Evolutionary conservation across 176 grass and related monocot genomes (phyloP).

Genomic region (Phoenix roebelenii): DNA sequence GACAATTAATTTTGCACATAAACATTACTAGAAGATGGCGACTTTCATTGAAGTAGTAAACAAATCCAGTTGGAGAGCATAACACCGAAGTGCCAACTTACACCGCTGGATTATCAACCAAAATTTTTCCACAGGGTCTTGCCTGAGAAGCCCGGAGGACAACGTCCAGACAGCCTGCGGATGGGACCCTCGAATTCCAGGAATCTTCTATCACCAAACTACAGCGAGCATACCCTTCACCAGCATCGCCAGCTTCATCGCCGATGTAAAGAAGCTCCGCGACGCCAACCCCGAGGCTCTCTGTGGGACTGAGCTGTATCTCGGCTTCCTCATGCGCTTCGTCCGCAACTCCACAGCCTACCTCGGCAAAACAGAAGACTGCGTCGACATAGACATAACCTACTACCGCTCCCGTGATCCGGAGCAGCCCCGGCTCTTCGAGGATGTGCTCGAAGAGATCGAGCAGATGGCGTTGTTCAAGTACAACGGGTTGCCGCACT

Average conservation of each 20-base stretch:
- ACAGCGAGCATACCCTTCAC: constrained; percentile 37
- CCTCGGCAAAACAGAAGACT: constrained; percentile 39
- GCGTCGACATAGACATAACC: constrained; percentile 42
- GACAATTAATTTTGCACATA: too few species aligned
- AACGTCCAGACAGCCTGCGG: constrained; percentile 34
- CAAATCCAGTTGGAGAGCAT: too few species aligned
- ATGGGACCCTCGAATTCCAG: constrained; percentile 47
- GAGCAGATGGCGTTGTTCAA: constrained; percentile 54
- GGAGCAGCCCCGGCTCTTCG: constrained; percentile 22
- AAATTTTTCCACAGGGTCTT: constrained; percentile 3
- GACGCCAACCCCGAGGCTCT: constrained; percentile 34
- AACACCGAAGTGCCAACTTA: too few species aligned
- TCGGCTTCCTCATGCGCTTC: constrained; percentile 42
- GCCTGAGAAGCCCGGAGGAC: constrained; percentile 28
- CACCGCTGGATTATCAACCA: too few species aligned
- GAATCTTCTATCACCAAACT: constrained; percentile 37
- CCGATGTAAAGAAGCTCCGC: constrained; percentile 42
- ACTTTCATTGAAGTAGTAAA: too few species aligned
- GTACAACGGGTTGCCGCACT: constrained; percentile 50
- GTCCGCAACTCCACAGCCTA: constrained; percentile 28
- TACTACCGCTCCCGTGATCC: constrained; percentile 43
- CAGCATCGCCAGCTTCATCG: constrained; percentile 28
- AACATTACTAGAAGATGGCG: too few species aligned
- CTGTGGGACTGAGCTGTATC: constrained; percentile 46
- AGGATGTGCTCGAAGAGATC: constrained; percentile 40